Percentiles rank a stretch among this genome's conserved stretches.
These are phyloP conservation scores for Coelastrella sp. DNA, from an alignment of 139 green algal genomes.

Conservation along the genomic window DNA sequence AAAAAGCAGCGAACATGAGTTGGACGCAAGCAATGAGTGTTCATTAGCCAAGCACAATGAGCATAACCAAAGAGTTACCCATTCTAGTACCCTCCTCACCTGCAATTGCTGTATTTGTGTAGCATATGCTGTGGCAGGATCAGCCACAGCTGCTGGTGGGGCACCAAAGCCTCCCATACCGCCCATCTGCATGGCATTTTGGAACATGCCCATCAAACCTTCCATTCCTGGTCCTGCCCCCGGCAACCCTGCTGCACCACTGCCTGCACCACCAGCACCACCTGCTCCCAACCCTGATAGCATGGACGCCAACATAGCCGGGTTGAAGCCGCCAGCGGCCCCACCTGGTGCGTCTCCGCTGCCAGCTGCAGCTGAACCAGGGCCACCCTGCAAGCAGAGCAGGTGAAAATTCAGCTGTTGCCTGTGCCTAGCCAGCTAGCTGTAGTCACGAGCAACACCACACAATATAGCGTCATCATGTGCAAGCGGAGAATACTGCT, in stretches of 20 bases:
- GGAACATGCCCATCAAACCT: conserved; percentile 50
- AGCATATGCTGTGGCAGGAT: conserved; percentile 82
- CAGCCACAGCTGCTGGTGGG: conserved; percentile 59
- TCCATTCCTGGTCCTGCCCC: conserved; percentile 41
- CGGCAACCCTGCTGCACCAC: not conserved
- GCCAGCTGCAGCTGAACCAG: conserved; percentile 11
- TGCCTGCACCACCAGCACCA: conserved; percentile 37
- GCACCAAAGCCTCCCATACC: conserved; percentile 50
- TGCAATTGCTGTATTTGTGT: conserved; percentile 92
- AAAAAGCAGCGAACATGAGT: not conserved
- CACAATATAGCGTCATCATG: too few species aligned
- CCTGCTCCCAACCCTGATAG: conserved; percentile 35
- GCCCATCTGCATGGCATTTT: conserved; percentile 53
- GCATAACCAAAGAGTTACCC: not conserved
- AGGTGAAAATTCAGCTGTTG: not conserved
- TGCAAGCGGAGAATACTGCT: too few species aligned
- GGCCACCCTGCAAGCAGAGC: conserved; percentile 5
- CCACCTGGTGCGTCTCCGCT: conserved; percentile 1
- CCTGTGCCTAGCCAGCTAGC: too few species aligned
- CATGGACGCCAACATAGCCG: conserved; percentile 45
- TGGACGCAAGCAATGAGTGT: not conserved
- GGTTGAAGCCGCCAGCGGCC: conserved; percentile 24
- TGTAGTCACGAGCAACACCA: too few species aligned
- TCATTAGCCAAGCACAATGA: not conserved
- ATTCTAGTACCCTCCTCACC: conserved; percentile 3